A percentile compares a stretch with the other conserved stretches of the same genome.
Conservation (phyloP, 441 rosid species). For the Sinapis alba region DNA sequence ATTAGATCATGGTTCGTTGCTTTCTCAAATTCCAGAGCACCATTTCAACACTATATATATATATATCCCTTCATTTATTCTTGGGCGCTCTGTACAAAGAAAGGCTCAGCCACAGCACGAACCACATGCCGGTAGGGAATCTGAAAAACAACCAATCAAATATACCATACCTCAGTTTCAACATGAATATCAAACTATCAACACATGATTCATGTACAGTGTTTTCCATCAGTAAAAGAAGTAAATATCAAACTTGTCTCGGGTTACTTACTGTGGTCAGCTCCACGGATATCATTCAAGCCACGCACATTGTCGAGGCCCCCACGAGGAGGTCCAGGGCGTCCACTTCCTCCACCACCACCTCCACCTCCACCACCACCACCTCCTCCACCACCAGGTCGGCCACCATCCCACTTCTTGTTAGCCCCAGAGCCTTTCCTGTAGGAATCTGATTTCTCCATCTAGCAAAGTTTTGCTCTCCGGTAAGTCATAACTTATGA, state of each 20-base stretch:
- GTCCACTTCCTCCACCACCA: constrained; percentile 42
- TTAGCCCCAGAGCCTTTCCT: constrained; percentile 66
- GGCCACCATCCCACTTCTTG: constrained; percentile 92
- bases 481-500: constrained; percentile 2
- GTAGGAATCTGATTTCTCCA: constrained; percentile 83
- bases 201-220: background rate
- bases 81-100: background rate
- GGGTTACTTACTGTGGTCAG: constrained; percentile 73
- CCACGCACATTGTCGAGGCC: constrained; percentile 73
- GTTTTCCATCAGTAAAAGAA: background rate
- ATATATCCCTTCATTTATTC: constrained; percentile 1
- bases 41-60: background rate
- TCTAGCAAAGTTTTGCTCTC: constrained; percentile 39
- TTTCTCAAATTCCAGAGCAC: constrained; percentile 4
- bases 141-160: constrained; percentile 38
- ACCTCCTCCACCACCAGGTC: constrained; percentile 58
- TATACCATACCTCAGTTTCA: background rate
- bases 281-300: constrained; percentile 54
- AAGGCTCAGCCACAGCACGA: constrained; percentile 75
- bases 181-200: background rate
- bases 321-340: constrained; percentile 63
- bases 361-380: constrained; percentile 81
- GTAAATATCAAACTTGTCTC: background rate
- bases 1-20: constrained; percentile 7
- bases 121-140: constrained; percentile 94